Base-by-base conservation (phyloP, 495 filamentous ascomycete species). In the Podospora pseudocomata region DNA sequence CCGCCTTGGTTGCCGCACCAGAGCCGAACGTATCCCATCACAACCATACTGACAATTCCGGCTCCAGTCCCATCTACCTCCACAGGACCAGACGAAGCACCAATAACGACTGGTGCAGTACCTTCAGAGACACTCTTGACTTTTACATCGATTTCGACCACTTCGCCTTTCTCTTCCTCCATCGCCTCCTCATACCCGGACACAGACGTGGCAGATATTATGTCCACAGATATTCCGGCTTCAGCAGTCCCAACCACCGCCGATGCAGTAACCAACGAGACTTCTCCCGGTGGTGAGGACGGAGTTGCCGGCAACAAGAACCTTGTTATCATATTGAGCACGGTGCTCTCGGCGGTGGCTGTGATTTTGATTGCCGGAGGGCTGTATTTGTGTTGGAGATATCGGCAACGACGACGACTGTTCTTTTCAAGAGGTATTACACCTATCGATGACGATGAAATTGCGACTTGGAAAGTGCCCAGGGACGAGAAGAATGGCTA, bases 371-470 rank as follows among this genome's bases (percentile, higher is more conserved):
- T 83, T 34, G 74, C 68, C 19, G 68, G 73, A 23, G 72, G 66
- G 23, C 66, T 74, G 0, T 67, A 77, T 63, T 54, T 80, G 39
- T 81, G 73, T 55, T 68, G 75, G 53, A 73, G 78, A 55, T 69
- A 64, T 5, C 73, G 77, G 44, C 74, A 68, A 65, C 73, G 71
- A 63, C 78, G 73, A n/a, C 72, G 76, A 28, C 78, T 72, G 11
- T 69, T 82, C 65, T 79, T 82, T 55, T 73, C 75, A 4, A 74
- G 82, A 59, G 80, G 80, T 54, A 77, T 84, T 49, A 79, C 82
- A 0, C 82, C 82, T 11, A 83, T 85, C 68, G 82, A 81, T 60
- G 82, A 85, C 67, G 82, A 85, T 44, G 82, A 85, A 69, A 85
- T 85, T 61, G 82, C 79, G 56, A 81, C 80, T 20, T 85, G 82